Evolutionary conservation across 2,329 filamentous ascomycete species (phyloP).

Genomic region (Botrytis medusae): DNA sequence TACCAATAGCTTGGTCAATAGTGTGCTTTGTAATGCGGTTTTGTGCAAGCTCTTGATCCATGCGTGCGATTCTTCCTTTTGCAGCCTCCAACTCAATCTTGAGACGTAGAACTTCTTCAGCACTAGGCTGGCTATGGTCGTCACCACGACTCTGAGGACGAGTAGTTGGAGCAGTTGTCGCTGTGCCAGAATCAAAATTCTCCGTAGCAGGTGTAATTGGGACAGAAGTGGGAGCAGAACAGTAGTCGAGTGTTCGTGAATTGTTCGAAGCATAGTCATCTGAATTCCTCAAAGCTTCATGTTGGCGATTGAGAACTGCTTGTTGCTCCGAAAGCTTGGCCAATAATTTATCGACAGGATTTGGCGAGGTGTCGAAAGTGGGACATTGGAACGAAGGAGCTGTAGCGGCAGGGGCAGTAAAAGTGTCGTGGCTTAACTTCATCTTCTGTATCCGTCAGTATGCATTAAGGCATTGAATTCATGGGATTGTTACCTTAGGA

Average conservation of each 20-base stretch:
- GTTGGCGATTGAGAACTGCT: conserved; percentile 57
- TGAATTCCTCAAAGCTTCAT: conserved; percentile 49
- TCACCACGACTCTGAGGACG: conserved; percentile 53
- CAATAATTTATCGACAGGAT: conserved; percentile 69
- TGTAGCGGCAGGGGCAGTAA: neutral
- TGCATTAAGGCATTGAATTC: conserved; percentile 14
- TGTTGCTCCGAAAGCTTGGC: conserved; percentile 74
- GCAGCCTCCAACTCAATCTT: conserved; percentile 71
- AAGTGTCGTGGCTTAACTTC: conserved; percentile 48
- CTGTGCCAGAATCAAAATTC: conserved; percentile 44
- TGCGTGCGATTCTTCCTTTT: conserved; percentile 66
- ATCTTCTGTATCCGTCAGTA: conserved; percentile 46
- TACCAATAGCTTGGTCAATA: conserved; percentile 54
- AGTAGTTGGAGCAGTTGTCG: conserved; percentile 48
- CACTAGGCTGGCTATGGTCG: conserved; percentile 40
- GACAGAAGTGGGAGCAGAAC: conserved; percentile 52
- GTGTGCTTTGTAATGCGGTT: conserved; percentile 61
- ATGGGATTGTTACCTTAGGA: conserved; percentile 48
- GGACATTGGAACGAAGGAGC: conserved; percentile 16
- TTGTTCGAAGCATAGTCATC: conserved; percentile 33
- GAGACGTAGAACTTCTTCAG: conserved; percentile 64
- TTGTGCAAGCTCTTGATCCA: conserved; percentile 70
- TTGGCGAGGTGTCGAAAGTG: conserved; percentile 43
- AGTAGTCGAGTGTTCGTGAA: conserved; percentile 45
- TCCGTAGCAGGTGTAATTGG: conserved; percentile 64